These are phyloP conservation scores for Starmerella floris DNA, from an alignment of 805 yeast species.

Conservation along the genomic window DNA sequence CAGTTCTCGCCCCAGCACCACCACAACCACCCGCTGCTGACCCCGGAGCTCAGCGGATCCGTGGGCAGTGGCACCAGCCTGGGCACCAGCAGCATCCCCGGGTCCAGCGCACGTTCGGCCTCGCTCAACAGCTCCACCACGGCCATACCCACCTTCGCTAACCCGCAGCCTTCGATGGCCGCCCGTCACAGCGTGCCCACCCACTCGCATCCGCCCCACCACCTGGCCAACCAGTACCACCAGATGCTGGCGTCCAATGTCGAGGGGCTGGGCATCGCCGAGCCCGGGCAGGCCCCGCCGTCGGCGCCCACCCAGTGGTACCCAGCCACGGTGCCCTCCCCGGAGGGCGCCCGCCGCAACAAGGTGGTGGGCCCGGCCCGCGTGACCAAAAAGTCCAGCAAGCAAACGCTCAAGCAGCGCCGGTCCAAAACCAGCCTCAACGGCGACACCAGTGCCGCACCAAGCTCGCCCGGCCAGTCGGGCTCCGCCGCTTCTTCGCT, in stretches of 20 bases:
- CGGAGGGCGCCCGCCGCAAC: conserved; percentile 5
- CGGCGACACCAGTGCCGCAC: background rate
- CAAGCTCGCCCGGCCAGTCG: background rate
- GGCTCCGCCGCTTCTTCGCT: background rate
- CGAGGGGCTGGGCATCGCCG: conserved; percentile 18
- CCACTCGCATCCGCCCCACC: background rate
- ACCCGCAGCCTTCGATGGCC: background rate
- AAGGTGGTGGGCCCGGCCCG: conserved; percentile 8
- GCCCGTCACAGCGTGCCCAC: background rate
- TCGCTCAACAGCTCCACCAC: background rate
- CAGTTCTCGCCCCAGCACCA: conserved; percentile 1
- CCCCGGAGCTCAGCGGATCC: conserved; percentile 13
- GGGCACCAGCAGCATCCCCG: background rate
- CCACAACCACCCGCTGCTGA: conserved; percentile 5
- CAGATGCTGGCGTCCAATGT: conserved; percentile 4
- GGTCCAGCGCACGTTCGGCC: background rate
- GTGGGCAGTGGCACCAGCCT: conserved; percentile 10
- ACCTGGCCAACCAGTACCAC: background rate
- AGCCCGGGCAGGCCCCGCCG: background rate
- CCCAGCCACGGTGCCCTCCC: background rate
- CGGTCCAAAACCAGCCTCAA: conserved; percentile 10
- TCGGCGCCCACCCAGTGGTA: conserved; percentile 4
- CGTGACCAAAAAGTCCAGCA: conserved; percentile 16
- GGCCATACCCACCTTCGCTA: background rate
- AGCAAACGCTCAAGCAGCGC: conserved; percentile 10